These are phyloP conservation scores for Clitopilus hobsonii DNA, from an alignment of 768 basidiomycete species.

Conservation along the genomic window DNA sequence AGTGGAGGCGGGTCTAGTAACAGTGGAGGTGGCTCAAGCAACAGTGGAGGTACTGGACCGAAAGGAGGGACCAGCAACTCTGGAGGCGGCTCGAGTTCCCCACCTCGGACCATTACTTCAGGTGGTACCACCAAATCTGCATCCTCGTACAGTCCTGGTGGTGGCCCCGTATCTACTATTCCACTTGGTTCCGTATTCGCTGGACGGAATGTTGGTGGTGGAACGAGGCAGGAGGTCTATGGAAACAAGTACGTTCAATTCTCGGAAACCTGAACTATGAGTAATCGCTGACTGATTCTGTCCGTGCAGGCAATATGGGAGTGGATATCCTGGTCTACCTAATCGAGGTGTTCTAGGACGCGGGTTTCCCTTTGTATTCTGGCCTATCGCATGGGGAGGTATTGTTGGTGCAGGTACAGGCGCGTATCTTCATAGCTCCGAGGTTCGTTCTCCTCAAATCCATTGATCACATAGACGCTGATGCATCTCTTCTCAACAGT, in stretches of 20 bases:
- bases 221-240: conserved; percentile 27
- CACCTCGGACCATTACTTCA: conserved; percentile 2
- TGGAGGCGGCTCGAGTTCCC: background rate
- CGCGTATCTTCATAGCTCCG: conserved; percentile 20
- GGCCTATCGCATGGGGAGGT: conserved; percentile 46
- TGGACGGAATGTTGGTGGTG: conserved; percentile 39
- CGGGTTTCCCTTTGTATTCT: conserved; percentile 53
- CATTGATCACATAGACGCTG: too few relatives aligned
- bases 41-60: too few relatives aligned
- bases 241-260: conserved; percentile 27
- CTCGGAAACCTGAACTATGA: too few relatives aligned
- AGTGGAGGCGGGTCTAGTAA: conserved; percentile 11
- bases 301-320: conserved; percentile 52
- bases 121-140: conserved; percentile 2
- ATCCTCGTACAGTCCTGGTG: conserved; percentile 10
- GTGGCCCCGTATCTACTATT: conserved; percentile 19
- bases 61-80: conserved; percentile 13
- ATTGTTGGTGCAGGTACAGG: conserved; percentile 14
- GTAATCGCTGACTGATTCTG: too few relatives aligned
- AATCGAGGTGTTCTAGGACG: conserved; percentile 36
- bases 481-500: too few relatives aligned
- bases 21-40: conserved; percentile 4
- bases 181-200: conserved; percentile 27
- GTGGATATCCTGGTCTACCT: conserved; percentile 45
- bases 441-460: too few relatives aligned